Evolutionary conservation across 1,284 basidiomycete species (phyloP), one percentile per base, ranked within the genome.

Genomic region (Dichomitus squalens): DNA sequence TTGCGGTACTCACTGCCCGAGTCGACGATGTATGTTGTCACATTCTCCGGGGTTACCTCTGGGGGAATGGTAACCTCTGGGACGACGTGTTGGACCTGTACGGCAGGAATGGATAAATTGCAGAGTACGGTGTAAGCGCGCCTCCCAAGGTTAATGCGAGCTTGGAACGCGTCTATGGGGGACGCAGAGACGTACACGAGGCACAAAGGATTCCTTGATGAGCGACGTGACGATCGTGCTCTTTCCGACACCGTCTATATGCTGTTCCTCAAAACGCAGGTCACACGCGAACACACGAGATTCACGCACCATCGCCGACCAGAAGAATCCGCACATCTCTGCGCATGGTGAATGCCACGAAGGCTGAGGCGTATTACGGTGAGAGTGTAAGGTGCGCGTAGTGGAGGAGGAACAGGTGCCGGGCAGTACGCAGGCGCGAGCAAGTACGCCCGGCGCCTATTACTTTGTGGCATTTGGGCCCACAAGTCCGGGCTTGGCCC

Each of bases 21-120:
- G 73, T 97, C 95, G 49, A 97, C 92, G 61, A 97, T 96, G 69
- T 95, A 93, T 5, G 95, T 97, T 1, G 95, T 96, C 35, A 96
- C 93, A 71, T 96, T 95, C 78, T 95, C 94, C 47, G 95, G 93
- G 18, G 95, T 96, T 46, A 96, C 93, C 75, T 95, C 93, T 69
- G 95, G 93, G 7, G 95, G 95, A 57, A 97, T 96, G 5, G 95
- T 97, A 47, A 97, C 93, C 75, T 97, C 95, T 14, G 95, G 95
- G 18, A 97, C 89, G 70, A 96, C 82, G 68, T 94, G 92, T 74
- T 91, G 94, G 55, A 93, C 93, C 92, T 93, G 66, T 58, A 39
- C 40, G 33, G 46, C 21, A 41, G 31, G 27, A 48, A 36, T 29
- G 34, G 20, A 29, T 8, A 23, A 11, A 20, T 27, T n/a, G 20